Base-by-base conservation (phyloP, 1,284 basidiomycete genomes). In the Wallemia mellicola region DNA sequence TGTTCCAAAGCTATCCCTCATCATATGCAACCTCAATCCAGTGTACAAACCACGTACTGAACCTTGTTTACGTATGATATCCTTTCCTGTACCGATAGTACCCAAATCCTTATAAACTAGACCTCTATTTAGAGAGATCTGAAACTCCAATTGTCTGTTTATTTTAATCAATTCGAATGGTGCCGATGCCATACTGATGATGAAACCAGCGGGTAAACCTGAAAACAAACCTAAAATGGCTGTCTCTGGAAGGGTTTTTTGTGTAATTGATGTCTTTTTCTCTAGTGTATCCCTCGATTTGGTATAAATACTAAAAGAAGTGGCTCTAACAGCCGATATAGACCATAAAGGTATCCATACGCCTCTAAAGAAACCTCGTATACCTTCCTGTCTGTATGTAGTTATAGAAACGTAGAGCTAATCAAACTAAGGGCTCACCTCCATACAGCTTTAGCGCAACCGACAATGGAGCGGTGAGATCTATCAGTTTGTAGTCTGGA, bases 111-210 rank as follows among this genome's bases (percentile, higher is more conserved):
- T 71, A 58, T 86, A 67, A 17, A 74, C 71, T 30, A 82, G 61
- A 2, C 85, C 83, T 66, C 82, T 82, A 68, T 74, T 80, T 24
- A 79, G 78, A 24, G 87, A 86, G 62, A 96, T 96, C 58, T 86
- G 80, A 66, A 85, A 96, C 71, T 96, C 92, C 58, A 98, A 74
- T 67, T 98, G 91, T 27, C 24, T 25, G 62, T 72, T 64, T 64
- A 89, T 87, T 76, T 96, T 95, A 65, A 95, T 87, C 54, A 96
- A 79, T 69, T 95, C 91, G 65, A 96, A 96, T 28, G 91, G 69
- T 27, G 68, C 68, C 7, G 69, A 69, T 5, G 67, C 67, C 32
- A 65, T 66, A 57, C 66, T 64, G 54, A 66, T 61, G 22, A 64
- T 48, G 19, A 59, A 30, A 26, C 61, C 83, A 82, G 56, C 57